Base-by-base conservation (phyloP, 768 basidiomycete species). In the Austroboletus eburneus region DNA sequence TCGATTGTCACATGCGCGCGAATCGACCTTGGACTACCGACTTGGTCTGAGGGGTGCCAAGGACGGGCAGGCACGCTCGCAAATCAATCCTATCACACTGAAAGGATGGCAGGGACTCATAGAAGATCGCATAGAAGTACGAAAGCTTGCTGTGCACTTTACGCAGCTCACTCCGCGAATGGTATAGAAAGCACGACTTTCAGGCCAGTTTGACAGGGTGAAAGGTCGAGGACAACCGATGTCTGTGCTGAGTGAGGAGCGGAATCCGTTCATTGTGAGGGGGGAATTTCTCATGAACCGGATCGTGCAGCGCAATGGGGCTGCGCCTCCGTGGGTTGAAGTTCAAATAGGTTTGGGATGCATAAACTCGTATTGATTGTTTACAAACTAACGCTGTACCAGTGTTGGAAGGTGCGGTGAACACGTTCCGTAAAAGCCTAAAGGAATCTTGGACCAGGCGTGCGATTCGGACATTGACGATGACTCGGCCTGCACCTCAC, bases 231-330 rank as follows among this genome's bases (percentile, higher is more conserved):
- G 80, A 1, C 70, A 75, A 58, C 81, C 79, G 2, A 64, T 83
- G 5, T 53, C 58, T 1, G 57, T 63, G 32, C 61, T 69, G 40
- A 63, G 55, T 2, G 76, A 78, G 21, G 77, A 79, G 49, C 60
- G 65, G n/a, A 82, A 83, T 55, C 80, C 78, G 10, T 81, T 79
- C 64, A 83, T 93, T 49, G 77, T 76, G 7, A 73, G 85, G 8
- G 86, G 87, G 54, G 89, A 91, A 59, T 87, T 84, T 55, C 69
- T 92, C 39, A 82, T 92, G 83, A 93, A 91, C 55, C 79, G 90
- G 12, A 89, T 91, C 48, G 77, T 92, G 7, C 83, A 88, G 58
- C 73, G 80, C 41, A 85, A 90, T 52, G 88, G 86, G n/a, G 86
- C 85, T 6, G 78, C 80, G 4, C 91, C 90, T 24, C 85, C 87